A percentile compares a stretch with the other conserved stretches of the same genome.
Evolutionary conservation across 768 basidiomycete species (phyloP).

Genomic region (Exidia glandulosa): DNA sequence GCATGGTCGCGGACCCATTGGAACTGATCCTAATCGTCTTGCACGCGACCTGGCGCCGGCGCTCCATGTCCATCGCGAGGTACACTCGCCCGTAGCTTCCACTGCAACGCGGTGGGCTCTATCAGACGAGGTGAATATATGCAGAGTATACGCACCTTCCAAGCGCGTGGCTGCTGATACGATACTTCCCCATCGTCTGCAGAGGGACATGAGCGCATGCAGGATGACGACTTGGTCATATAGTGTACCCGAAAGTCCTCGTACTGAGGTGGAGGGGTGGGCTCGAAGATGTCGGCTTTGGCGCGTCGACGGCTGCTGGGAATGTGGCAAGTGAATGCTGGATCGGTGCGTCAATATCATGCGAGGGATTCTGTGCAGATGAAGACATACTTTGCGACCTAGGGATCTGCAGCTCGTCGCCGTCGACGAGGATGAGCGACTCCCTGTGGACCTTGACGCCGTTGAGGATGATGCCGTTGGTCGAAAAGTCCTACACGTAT

Average conservation of each 20-base stretch:
- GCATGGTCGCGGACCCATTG: slow-evolving; percentile 34
- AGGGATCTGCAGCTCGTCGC: slow-evolving; percentile 59
- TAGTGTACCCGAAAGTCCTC: slow-evolving; percentile 47
- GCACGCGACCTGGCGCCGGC: slow-evolving; percentile 68
- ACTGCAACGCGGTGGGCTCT: slow-evolving; percentile 33
- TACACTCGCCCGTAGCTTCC: slow-evolving; percentile 79
- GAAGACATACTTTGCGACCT: slow-evolving; percentile 41
- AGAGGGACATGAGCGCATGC: slow-evolving; percentile 8
- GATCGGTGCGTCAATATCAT: slow-evolving; percentile 21
- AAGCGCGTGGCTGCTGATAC: slow-evolving; percentile 68
- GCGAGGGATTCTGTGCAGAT: neutral
- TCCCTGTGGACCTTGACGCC: slow-evolving; percentile 55
- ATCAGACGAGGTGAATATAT: neutral
- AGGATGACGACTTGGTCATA: slow-evolving; percentile 26
- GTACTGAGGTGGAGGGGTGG: slow-evolving; percentile 44
- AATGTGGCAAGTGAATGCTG: neutral
- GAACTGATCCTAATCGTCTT: slow-evolving; percentile 46
- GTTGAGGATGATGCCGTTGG: slow-evolving; percentile 69
- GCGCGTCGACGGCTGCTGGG: slow-evolving; percentile 23
- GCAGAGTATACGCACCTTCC: slow-evolving; percentile 29
- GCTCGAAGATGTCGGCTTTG: slow-evolving; percentile 48
- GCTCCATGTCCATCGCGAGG: slow-evolving; percentile 54
- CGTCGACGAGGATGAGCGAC: slow-evolving; percentile 65
- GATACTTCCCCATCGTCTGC: slow-evolving; percentile 43
- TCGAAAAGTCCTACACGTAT: slow-evolving; percentile 51